Evolutionary conservation across 305 asterid species (phyloP), one percentile per base, ranked within the genome.

Genomic region (Nicotiana rustica): DNA sequence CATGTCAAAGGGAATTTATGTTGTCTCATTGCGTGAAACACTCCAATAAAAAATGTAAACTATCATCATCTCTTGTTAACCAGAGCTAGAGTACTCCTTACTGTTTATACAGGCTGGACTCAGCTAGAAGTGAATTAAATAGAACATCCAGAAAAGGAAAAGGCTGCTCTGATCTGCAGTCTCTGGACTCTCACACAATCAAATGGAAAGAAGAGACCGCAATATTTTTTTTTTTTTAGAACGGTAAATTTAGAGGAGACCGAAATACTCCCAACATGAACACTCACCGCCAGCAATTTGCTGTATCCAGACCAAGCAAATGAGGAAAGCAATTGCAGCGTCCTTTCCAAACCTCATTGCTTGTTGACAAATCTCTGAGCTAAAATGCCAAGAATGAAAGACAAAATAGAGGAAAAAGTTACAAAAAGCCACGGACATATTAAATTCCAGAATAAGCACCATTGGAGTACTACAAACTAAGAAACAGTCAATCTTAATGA

Each of bases 241-340:
- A 41, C 7, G 49, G 49, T 41, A 41, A 41, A 41, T 41, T 41
- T 41, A 41, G 12, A 84, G 33, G 82, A 41, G 8, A 68, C 14
- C n/a, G 13, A 56, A 78, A 57, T 59, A 62, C 35, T 65, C 49
- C 5, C 52, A 81, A 67, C 59, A 61, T 41, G 25, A 38, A 83
- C 64, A 86, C 95, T 89, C 80, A 96, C 99, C 92, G 69, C 92
- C 88, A 56, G 85, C 87, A 84, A 68, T 44, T 41, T 83, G 92
- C 86, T 86, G 93, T 85, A 92, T 78, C 91, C 90, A 90, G 82
- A 86, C 69, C 64, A 88, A 64, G 83, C 78, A 78, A 76, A 94
- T 75, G 84, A 92, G 68, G 82, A 87, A 87, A 83, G 88, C 78
- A 83, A 93, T 83, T n/a, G 77, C 81, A 12, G 81, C 83, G 84